These are phyloP conservation scores for Pilobolus umbonatus DNA, from an alignment of 192 early-diverging fungal genomes.

Conservation along the genomic window DNA sequence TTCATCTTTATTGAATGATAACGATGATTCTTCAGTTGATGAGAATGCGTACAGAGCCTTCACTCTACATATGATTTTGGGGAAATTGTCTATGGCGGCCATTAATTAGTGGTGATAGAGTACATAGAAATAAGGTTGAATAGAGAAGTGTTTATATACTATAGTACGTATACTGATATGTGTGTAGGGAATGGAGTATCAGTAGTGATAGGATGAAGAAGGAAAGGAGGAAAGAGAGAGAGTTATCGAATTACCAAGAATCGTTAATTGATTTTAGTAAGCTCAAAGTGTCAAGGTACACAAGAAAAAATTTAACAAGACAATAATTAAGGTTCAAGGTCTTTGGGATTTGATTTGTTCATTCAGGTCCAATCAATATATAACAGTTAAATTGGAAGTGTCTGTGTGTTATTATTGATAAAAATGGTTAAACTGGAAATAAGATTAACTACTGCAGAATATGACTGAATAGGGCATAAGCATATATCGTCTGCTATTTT, in stretches of 20 bases:
- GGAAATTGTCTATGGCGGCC: not conserved
- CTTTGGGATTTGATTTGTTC: conserved; percentile 10
- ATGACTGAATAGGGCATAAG: no score
- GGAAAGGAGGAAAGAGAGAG: conserved; percentile 3
- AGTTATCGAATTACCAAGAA: conserved; percentile 5
- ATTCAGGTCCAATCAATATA: not conserved
- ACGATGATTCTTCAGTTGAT: conserved; percentile 68
- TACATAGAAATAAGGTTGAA: not conserved
- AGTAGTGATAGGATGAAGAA: conserved; percentile 1
- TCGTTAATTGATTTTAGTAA: not conserved
- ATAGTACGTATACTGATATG: no score
- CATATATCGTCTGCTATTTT: no score
- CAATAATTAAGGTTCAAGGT: not conserved
- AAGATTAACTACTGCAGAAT: no score
- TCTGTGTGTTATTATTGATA: no score
- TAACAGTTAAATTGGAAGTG: no score
- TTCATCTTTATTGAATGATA: conserved; percentile 81
- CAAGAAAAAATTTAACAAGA: not conserved
- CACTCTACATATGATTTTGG: conserved; percentile 40
- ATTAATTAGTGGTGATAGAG: no score
- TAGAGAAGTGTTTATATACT: no score
- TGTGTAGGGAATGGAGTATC: not conserved
- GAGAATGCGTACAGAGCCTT: conserved; percentile 84
- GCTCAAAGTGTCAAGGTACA: not conserved
- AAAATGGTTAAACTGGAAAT: no score